Conservation (phyloP, 352 stramenopile species). For the Vaucheria bursata region DNA sequence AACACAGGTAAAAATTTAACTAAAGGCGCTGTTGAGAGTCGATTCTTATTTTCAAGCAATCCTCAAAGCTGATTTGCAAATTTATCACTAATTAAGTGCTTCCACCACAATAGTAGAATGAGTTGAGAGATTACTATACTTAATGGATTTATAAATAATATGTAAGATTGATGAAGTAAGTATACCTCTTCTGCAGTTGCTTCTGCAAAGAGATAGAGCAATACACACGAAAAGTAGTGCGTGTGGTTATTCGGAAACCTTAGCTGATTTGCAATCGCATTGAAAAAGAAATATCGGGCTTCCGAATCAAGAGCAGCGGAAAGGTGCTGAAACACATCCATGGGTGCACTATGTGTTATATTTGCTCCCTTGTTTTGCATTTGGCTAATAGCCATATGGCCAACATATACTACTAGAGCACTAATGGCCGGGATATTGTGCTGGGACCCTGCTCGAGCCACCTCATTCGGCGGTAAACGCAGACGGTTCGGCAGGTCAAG, state of each 20-base stretch:
- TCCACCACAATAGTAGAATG: no score
- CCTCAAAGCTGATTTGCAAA: no score
- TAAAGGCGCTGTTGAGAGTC: no score
- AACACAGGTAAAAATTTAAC: no score
- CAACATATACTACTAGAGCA: slow-evolving; percentile 76
- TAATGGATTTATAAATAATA: no score
- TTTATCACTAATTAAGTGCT: no score
- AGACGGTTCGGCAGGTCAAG: slow-evolving; percentile 54
- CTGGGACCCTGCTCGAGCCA: slow-evolving; percentile 65
- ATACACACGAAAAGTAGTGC: slow-evolving; percentile 97
- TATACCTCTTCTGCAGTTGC: slow-evolving; percentile 87
- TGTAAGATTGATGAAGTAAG: no score
- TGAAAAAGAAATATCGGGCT: slow-evolving; percentile 93
- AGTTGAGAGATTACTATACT: no score
- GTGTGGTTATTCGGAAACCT: slow-evolving; percentile 98
- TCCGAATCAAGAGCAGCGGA: slow-evolving; percentile 88
- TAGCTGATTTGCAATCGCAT: slow-evolving; percentile 95
- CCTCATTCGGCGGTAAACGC: slow-evolving; percentile 24
- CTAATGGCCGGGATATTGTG: slow-evolving; percentile 84
- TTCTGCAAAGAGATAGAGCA: slow-evolving; percentile 97
- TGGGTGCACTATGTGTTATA: slow-evolving; percentile 59
- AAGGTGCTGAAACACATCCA: slow-evolving; percentile 89
- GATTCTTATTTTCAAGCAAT: no score
- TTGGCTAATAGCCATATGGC: slow-evolving; percentile 51
- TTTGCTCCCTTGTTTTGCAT: slow-evolving; percentile 48